Conservation (phyloP, 495 filamentous ascomycete genomes). For the Oidiodendron maius region DNA sequence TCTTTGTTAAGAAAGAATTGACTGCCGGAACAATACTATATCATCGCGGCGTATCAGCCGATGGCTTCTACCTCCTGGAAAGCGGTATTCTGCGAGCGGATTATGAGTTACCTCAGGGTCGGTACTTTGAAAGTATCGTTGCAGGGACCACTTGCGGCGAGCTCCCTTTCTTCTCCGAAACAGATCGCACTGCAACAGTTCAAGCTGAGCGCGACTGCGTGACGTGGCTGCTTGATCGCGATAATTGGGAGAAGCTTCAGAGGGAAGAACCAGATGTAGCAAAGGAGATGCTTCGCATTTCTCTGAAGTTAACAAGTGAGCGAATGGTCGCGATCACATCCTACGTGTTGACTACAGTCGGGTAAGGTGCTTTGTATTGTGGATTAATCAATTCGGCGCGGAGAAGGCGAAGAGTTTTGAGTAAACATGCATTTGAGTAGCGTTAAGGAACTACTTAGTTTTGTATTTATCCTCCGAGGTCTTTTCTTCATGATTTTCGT, state of each 20-base stretch:
- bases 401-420: too few relatives aligned
- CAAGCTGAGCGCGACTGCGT: slow-evolving; percentile 74
- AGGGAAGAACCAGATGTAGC: slow-evolving; percentile 67
- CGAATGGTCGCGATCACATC: slow-evolving; percentile 85
- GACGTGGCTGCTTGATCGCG: slow-evolving; percentile 69
- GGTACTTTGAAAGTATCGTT: slow-evolving; percentile 84
- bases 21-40: slow-evolving; percentile 68
- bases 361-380: slow-evolving; percentile 9
- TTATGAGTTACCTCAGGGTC: slow-evolving; percentile 84
- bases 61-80: slow-evolving; percentile 89
- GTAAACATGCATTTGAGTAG: too few relatives aligned
- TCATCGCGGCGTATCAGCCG: slow-evolving; percentile 58
- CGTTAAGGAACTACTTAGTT: too few relatives aligned
- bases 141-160: slow-evolving; percentile 94
- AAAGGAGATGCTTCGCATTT: slow-evolving; percentile 75
- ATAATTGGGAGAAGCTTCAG: slow-evolving; percentile 66
- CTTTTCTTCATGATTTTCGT: too few relatives aligned
- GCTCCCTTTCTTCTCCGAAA: slow-evolving; percentile 90
- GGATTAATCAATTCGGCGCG: too few relatives aligned
- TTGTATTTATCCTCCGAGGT: too few relatives aligned
- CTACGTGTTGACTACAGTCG: slow-evolving; percentile 38
- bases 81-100: slow-evolving; percentile 81
- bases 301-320: slow-evolving; percentile 82
- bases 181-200: slow-evolving; percentile 79
- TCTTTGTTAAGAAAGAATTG: slow-evolving; percentile 63